These are phyloP conservation scores for Colletotrichum sp. DNA, from an alignment of 2,329 filamentous ascomycete genomes.

Conservation along the genomic window DNA sequence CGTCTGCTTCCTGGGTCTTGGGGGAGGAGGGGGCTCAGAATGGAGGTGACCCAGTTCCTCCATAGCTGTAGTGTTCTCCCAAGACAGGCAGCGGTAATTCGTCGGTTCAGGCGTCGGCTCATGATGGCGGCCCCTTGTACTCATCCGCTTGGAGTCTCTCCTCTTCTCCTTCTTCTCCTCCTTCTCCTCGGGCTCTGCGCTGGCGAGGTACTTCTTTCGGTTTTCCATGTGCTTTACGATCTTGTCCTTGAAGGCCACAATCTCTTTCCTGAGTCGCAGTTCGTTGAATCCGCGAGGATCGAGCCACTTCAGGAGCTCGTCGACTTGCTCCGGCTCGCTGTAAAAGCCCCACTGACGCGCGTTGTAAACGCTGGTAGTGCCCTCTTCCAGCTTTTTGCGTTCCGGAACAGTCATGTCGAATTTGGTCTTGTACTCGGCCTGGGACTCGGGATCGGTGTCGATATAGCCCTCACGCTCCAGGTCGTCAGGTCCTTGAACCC, in stretches of 20 bases:
- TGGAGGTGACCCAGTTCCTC: conserved; percentile 64
- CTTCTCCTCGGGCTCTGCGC: conserved; percentile 43
- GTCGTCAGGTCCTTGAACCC: conserved; percentile 94
- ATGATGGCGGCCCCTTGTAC: conserved; percentile 50
- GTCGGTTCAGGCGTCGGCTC: conserved; percentile 51
- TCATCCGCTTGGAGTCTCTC: conserved; percentile 38
- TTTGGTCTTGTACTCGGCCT: conserved; percentile 76
- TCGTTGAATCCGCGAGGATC: conserved; percentile 88
- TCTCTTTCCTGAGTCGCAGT: conserved; percentile 84
- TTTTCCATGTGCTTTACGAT: conserved; percentile 83
- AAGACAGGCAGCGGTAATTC: conserved; percentile 55
- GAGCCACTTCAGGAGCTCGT: conserved; percentile 84
- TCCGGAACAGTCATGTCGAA: conserved; percentile 86
- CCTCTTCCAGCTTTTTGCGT: conserved; percentile 86
- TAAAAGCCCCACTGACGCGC: conserved; percentile 92
- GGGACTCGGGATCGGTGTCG: conserved; percentile 73
- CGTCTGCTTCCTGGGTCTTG: conserved; percentile 54
- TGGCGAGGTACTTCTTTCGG: conserved; percentile 73
- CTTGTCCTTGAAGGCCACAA: conserved; percentile 75
- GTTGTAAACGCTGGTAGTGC: conserved; percentile 75
- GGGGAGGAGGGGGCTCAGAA: conserved; percentile 58
- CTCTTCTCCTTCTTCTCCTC: conserved; percentile 33
- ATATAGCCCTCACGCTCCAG: conserved; percentile 88
- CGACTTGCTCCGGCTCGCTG: conserved; percentile 78
- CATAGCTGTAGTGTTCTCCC: conserved; percentile 62